Conservation (phyloP, 106 monocot species). For the Dendrobium huoshanense region DNA sequence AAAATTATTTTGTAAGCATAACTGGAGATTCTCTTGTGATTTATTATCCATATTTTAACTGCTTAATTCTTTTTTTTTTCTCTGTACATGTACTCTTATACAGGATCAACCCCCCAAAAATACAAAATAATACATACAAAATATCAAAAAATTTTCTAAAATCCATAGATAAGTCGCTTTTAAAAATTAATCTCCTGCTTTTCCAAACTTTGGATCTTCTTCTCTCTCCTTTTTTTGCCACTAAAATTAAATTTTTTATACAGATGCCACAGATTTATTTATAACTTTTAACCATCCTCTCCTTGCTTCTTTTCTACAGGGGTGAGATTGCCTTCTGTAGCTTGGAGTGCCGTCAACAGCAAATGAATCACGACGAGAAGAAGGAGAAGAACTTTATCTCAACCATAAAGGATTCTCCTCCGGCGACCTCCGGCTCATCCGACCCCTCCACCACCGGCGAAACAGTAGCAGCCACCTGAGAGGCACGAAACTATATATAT, state of each 20-base stretch:
- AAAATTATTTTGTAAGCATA: too few species aligned
- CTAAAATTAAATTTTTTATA: neutral
- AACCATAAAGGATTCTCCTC: slow-evolving; percentile 1
- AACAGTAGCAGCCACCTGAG: slow-evolving; percentile 23
- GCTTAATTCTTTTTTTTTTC: too few species aligned
- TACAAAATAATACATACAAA: too few species aligned
- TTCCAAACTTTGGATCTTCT: neutral
- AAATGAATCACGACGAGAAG: slow-evolving; percentile 40
- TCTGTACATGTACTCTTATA: too few species aligned
- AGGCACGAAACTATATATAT: neutral
- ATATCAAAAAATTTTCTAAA: too few species aligned
- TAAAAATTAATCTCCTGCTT: neutral
- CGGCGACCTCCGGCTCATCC: neutral
- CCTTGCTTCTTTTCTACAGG: slow-evolving; percentile 17
- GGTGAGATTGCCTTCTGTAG: slow-evolving; percentile 71
- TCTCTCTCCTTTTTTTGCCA: neutral
- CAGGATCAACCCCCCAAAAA: too few species aligned
- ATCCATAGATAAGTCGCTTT: too few species aligned
- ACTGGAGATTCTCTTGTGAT: too few species aligned
- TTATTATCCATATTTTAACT: too few species aligned
- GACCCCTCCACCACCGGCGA: slow-evolving; percentile 7
- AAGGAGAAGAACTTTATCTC: slow-evolving; percentile 35
- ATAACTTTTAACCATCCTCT: neutral
- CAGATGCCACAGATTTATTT: neutral
- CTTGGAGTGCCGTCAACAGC: slow-evolving; percentile 47